Evolutionary conservation across 345 rosid species (phyloP).

Genomic region (Draba incana): DNA sequence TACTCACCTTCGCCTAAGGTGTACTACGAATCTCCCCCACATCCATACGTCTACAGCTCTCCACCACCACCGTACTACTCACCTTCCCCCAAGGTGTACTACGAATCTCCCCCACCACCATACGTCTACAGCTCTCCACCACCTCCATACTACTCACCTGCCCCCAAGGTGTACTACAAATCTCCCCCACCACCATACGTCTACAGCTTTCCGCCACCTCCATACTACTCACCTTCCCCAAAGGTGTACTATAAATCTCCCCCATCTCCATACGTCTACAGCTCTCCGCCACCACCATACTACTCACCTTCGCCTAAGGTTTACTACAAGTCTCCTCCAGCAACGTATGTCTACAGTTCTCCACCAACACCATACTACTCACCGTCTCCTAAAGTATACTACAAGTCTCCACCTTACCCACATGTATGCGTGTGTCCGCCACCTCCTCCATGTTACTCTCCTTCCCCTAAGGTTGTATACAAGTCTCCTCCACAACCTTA

Average conservation of each 20-base stretch:
- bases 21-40: not conserved
- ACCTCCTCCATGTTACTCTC: not conserved
- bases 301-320: slow-evolving; percentile 6
- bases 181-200: not conserved
- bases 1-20: not conserved
- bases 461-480: not conserved
- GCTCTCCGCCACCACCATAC: slow-evolving; percentile 1
- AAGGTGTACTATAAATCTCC: not conserved
- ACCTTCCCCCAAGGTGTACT: not conserved
- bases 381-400: not conserved
- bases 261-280: not conserved
- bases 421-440: not conserved
- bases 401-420: not conserved
- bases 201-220: not conserved
- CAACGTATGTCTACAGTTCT: not conserved
- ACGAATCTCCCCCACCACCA: slow-evolving; percentile 13
- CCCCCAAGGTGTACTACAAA: not conserved
- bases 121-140: not conserved
- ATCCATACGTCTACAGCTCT: not conserved
- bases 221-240: not conserved
- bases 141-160: not conserved
- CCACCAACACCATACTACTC: slow-evolving; percentile 15
- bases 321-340: not conserved
- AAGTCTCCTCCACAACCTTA: slow-evolving; percentile 12
- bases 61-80: slow-evolving; percentile 21